These are phyloP conservation scores for Rhododendron molle DNA, from an alignment of 148 eudicot genomes.

Conservation along the genomic window DNA sequence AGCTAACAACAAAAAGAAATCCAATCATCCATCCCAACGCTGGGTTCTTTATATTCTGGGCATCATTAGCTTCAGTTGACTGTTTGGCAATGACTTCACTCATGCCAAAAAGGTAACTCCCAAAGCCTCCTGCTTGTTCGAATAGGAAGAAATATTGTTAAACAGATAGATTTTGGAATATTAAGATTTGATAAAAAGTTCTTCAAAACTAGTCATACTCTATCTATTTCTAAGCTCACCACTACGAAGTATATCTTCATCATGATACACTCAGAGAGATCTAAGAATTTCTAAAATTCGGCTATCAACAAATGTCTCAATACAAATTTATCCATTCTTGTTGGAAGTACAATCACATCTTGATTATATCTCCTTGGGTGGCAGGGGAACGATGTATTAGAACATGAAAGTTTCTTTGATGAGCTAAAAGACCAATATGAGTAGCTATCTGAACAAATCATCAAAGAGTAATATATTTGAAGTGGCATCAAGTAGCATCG, in stretches of 20 bases:
- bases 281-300: not conserved
- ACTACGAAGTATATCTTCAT: not conserved
- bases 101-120: constrained; percentile 85
- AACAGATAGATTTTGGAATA: not conserved
- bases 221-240: not conserved
- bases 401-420: not conserved
- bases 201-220: not conserved
- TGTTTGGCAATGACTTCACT: constrained; percentile 58
- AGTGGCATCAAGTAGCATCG: not conserved
- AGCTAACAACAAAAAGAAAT: constrained; percentile 84
- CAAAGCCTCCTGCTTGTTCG: constrained; percentile 72
- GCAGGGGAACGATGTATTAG: not conserved
- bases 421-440: not conserved
- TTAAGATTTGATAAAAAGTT: not conserved
- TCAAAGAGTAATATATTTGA: not conserved
- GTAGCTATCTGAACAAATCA: not conserved
- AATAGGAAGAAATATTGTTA: not conserved
- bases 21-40: constrained; percentile 67
- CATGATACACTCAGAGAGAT: not conserved
- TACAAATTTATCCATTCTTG: not conserved
- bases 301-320: not conserved
- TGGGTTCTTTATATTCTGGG: constrained; percentile 55
- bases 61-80: constrained; percentile 30
- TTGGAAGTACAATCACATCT: not conserved
- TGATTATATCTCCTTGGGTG: not conserved